Base-by-base conservation (phyloP, 75 land plant genomes). In the Selaginella moellendorffii region DNA sequence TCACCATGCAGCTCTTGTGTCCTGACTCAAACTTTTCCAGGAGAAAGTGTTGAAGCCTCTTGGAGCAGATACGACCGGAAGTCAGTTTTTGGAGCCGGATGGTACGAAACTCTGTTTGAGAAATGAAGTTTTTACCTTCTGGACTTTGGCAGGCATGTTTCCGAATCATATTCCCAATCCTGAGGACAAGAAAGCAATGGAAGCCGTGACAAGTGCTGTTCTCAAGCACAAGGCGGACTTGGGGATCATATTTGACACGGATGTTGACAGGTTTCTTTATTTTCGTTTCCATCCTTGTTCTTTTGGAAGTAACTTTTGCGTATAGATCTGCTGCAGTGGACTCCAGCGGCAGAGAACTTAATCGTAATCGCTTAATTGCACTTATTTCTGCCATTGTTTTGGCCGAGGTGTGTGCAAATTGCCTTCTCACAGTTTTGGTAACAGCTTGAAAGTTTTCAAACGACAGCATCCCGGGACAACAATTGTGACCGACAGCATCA, bases 141-240 rank as follows among this genome's bases (percentile, higher is more conserved):
- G n/a, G n/a, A n/a, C n/a, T 36, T 36, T 36, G 31, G 53, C 74
- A 92, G 98, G 98, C 53, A 69, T 88, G 76, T 93, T 88, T 66
- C 98, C 98, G 24, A 93, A 93, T 70, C 98, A 93, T 65, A 93
- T 89, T 61, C 98, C 98, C 0, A 93, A 93, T 62, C 98, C 98
- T 1, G 98, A 93, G 71, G 90, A 93, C 64, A 86, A 89, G 73
- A 65, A 60, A 28, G 98, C 98, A 46, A 93, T 93, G 98, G 80
- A 79, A 77, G 76, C 96, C 28, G 80, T 89, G 20, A 88, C 83
- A 21, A 70, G 78, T 71, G 90, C 98, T 9, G 98, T 93, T 0
- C 82, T 77, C 53, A 78, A 83, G 29, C 82, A 82, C 52, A 82
- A 83, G 31, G 98, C 98, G 65, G 98, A 93, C 73, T 60, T 93